Evolutionary conservation across 2,329 filamentous ascomycete genomes (phyloP).

Genomic region (Coniochaeta pulveracea): DNA sequence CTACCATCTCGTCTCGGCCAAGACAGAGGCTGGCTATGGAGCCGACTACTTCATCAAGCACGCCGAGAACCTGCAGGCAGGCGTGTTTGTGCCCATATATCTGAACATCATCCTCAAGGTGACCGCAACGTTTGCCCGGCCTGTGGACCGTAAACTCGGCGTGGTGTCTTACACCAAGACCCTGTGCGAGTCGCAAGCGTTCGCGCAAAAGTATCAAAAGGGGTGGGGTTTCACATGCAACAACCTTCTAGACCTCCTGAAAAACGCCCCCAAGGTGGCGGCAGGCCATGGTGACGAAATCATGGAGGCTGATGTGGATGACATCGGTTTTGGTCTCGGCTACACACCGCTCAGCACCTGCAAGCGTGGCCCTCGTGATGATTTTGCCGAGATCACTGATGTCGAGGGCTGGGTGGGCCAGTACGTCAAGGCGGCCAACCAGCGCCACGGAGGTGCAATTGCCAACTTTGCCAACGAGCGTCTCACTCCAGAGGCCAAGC

Average conservation of each 20-base stretch:
- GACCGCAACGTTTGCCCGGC: constrained; percentile 77
- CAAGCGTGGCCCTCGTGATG: constrained; percentile 61
- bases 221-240: constrained; percentile 89
- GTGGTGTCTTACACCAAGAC: constrained; percentile 92
- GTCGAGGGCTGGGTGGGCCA: constrained; percentile 76
- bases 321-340: constrained; percentile 86
- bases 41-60: constrained; percentile 84
- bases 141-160: constrained; percentile 84
- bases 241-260: constrained; percentile 76
- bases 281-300: constrained; percentile 59
- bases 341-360: constrained; percentile 93
- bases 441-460: constrained; percentile 59
- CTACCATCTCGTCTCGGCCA: constrained; percentile 82
- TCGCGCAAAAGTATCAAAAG: constrained; percentile 71
- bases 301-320: constrained; percentile 87
- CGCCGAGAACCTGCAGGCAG: constrained; percentile 69
- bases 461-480: constrained; percentile 61
- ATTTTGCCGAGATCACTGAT: constrained; percentile 75
- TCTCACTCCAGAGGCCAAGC: constrained; percentile 49
- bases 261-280: constrained; percentile 68
- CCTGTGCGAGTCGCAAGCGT: constrained; percentile 73
- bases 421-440: constrained; percentile 69
- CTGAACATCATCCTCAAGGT: constrained; percentile 76
- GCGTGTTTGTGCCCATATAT: constrained; percentile 78
- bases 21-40: constrained; percentile 68